Percentiles rank a stretch among this genome's conserved stretches.
Conservation (phyloP, 1,284 basidiomycete species). For the Takashimella koratensis region DNA sequence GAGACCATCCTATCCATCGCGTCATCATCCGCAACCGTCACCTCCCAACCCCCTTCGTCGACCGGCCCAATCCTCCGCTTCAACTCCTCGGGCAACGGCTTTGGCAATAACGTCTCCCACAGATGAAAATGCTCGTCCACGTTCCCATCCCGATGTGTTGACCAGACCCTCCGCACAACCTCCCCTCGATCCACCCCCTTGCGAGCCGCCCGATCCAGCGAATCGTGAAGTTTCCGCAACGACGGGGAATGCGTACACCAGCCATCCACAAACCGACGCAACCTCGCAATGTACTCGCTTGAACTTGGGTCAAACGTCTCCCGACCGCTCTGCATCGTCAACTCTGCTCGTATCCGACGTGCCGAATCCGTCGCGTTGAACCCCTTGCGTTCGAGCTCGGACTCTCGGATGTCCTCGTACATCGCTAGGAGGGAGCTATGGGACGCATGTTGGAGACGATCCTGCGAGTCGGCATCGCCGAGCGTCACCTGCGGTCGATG, state of each 20-base stretch:
- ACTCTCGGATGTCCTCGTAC: not conserved
- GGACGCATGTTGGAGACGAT: not conserved
- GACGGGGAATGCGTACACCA: conserved; percentile 6
- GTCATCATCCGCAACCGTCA: conserved; percentile 22
- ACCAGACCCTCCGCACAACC: conserved; percentile 12
- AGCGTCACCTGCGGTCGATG: not conserved
- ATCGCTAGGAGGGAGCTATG: not conserved
- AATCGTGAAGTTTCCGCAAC: conserved; percentile 4
- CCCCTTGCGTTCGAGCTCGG: not conserved
- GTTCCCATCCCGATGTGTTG: conserved; percentile 15
- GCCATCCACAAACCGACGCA: conserved; percentile 12
- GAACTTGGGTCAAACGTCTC: conserved; percentile 11
- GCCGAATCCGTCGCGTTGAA: not conserved
- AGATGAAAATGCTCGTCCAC: conserved; percentile 25
- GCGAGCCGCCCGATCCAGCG: conserved; percentile 7
- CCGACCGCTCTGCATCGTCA: conserved; percentile 2
- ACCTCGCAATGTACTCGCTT: conserved; percentile 15
- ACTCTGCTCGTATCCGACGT: not conserved
- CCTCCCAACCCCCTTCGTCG: conserved; percentile 22
- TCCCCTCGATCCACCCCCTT: conserved; percentile 8
- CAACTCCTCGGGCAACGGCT: conserved; percentile 11
- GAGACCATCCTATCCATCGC: conserved; percentile 22
- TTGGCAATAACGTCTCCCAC: conserved; percentile 25
- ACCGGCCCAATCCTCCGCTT: conserved; percentile 13
- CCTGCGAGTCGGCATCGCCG: not conserved